These are phyloP conservation scores for Verticillium zaregamsianum DNA, from an alignment of 2,329 filamentous ascomycete species.

Conservation along the genomic window DNA sequence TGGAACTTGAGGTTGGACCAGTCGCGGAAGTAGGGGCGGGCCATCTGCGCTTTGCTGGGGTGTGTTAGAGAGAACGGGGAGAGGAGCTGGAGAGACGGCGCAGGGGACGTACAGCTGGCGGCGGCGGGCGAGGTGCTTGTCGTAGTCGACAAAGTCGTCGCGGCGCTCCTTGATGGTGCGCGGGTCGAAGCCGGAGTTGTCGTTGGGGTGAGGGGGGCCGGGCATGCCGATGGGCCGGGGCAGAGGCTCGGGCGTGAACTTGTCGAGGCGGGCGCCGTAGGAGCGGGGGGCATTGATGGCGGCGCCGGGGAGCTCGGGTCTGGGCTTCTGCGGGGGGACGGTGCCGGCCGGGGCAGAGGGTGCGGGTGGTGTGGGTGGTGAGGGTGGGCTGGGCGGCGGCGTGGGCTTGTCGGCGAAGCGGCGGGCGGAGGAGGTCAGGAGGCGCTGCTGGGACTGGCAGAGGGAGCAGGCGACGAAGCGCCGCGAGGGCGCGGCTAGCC, in stretches of 20 bases:
- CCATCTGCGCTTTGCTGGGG: conserved; percentile 65
- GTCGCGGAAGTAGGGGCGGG: conserved; percentile 92
- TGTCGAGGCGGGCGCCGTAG: conserved; percentile 50
- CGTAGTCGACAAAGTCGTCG: conserved; percentile 79
- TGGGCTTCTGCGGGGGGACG: conserved; percentile 22
- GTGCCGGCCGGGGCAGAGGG: conserved; percentile 12
- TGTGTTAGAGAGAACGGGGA: conserved; percentile 2
- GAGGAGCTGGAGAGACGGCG: background rate
- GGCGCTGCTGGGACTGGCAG: conserved; percentile 45
- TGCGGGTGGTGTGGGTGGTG: conserved; percentile 9
- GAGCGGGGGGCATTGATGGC: conserved; percentile 55
- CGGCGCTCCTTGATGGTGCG: conserved; percentile 65
- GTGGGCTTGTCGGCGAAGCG: conserved; percentile 22
- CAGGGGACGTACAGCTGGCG: conserved; percentile 60
- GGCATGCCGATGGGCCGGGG: conserved; percentile 78
- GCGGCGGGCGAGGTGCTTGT: conserved; percentile 75
- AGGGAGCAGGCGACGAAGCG: conserved; percentile 38
- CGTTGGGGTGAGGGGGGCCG: conserved; percentile 66
- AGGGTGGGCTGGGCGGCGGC: background rate
- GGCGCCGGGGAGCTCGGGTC: conserved; percentile 34
- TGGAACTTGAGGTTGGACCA: conserved; percentile 80
- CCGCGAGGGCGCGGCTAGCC: conserved; percentile 10
- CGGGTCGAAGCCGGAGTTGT: conserved; percentile 75
- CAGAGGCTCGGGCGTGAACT: conserved; percentile 57
- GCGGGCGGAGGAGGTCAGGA: conserved; percentile 41